phyloP scores from a whole-genome alignment of 1,139 yeast genomes.

The Taphrina deformans region DNA sequence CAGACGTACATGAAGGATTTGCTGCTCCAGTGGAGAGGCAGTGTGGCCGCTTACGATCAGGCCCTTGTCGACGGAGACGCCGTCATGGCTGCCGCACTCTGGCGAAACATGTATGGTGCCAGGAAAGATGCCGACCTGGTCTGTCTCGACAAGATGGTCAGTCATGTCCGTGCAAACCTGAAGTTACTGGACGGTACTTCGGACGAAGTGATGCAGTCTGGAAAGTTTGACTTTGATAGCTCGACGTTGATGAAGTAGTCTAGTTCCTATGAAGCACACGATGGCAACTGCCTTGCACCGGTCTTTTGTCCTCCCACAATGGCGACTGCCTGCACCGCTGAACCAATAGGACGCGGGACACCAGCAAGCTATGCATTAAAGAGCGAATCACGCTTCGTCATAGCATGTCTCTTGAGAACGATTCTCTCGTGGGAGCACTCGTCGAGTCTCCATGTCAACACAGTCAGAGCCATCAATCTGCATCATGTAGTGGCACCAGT shows the following conservation, averaged over 20 bases:
- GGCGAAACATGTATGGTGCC: conserved; percentile 84
- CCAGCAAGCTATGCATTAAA: no score
- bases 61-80: conserved; percentile 77
- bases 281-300: background rate
- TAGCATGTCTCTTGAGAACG: no score
- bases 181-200: conserved; percentile 80
- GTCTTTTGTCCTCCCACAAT: no score
- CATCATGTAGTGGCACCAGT: no score
- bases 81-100: conserved; percentile 77
- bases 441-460: no score
- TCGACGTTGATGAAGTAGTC: background rate
- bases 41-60: conserved; percentile 88
- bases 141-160: conserved; percentile 81
- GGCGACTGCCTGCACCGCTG: no score
- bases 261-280: no score
- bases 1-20: conserved; percentile 87
- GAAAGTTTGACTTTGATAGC: conserved; percentile 56
- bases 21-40: conserved; percentile 85
- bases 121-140: conserved; percentile 77
- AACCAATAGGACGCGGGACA: no score
- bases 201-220: conserved; percentile 90
- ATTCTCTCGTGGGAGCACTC: no score
- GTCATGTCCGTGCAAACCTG: conserved; percentile 83
- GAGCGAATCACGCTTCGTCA: no score
- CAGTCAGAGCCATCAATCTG: no score